These are phyloP conservation scores for Botrytis elliptica DNA, from an alignment of 2,329 filamentous ascomycete genomes.

Conservation along the genomic window DNA sequence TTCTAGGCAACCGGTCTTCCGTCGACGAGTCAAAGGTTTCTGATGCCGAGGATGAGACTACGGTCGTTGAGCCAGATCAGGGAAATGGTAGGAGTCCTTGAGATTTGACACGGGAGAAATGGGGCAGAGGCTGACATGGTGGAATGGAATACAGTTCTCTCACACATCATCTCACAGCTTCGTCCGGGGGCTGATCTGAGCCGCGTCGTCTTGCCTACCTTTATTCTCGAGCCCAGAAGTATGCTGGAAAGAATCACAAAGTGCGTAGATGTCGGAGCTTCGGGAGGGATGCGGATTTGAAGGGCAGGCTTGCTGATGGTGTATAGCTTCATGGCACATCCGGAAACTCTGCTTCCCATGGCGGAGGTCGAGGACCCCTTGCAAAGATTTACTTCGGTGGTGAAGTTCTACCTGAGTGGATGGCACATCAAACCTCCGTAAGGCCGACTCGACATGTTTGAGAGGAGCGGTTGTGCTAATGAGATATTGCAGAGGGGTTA, in stretches of 20 bases:
- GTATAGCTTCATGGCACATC: conserved; percentile 95
- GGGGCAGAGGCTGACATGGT: conserved; percentile 26
- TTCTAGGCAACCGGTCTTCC: conserved; percentile 44
- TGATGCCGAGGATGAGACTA: conserved; percentile 67
- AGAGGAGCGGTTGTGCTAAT: conserved; percentile 1
- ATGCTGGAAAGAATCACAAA: conserved; percentile 99
- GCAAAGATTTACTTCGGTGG: conserved; percentile 87
- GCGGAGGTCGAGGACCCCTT: conserved; percentile 84
- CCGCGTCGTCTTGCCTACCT: conserved; percentile 90
- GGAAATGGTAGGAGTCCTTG: conserved; percentile 70
- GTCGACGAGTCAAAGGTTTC: conserved; percentile 37
- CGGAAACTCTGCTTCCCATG: conserved; percentile 89
- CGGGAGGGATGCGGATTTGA: not conserved
- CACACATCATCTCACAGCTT: conserved; percentile 95
- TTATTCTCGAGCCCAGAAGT: conserved; percentile 94
- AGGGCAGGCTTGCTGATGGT: conserved; percentile 27
- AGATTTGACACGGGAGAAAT: not conserved
- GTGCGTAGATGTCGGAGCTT: conserved; percentile 51
- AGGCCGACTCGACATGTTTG: conserved; percentile 37
- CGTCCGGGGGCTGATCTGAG: conserved; percentile 93
- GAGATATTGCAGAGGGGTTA: conserved; percentile 69
- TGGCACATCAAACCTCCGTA: conserved; percentile 99
- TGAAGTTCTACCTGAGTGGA: conserved; percentile 96
- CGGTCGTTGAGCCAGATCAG: conserved; percentile 85
- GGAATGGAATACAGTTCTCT: conserved; percentile 65